Evolutionary conservation across 2,329 filamentous ascomycete genomes (phyloP).

Genomic region (Botrytis pseudocinerea): DNA sequence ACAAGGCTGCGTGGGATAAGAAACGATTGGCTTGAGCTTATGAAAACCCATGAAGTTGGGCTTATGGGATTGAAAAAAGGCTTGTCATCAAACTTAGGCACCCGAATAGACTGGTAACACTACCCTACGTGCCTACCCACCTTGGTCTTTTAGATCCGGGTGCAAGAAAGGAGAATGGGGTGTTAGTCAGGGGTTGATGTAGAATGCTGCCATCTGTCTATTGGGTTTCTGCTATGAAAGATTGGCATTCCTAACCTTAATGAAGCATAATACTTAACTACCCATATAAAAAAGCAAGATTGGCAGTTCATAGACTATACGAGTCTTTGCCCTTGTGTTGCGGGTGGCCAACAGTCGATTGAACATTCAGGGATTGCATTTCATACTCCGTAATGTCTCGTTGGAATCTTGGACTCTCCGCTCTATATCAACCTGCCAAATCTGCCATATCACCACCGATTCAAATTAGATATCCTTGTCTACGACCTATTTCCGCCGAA

Average conservation of each 20-base stretch:
- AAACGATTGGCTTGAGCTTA: slow-evolving; percentile 3
- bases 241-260: neutral
- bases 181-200: neutral
- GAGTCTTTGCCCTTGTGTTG: neutral
- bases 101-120: neutral
- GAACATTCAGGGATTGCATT: neutral
- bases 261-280: neutral
- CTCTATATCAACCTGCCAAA: neutral
- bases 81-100: slow-evolving; percentile 9
- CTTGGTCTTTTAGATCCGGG: too few species aligned
- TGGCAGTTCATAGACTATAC: neutral
- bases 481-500: neutral
- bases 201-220: neutral
- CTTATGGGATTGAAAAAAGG: neutral
- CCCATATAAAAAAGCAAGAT: neutral
- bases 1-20: neutral
- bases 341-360: neutral
- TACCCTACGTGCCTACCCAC: neutral
- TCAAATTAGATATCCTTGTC: neutral
- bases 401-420: neutral
- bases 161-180: neutral
- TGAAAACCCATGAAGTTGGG: neutral
- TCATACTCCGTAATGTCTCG: neutral
- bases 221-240: neutral
- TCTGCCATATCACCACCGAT: neutral